Conservation (phyloP, 2,329 filamentous ascomycete species). For the Pseudovirgaria hyperparasitica region DNA sequence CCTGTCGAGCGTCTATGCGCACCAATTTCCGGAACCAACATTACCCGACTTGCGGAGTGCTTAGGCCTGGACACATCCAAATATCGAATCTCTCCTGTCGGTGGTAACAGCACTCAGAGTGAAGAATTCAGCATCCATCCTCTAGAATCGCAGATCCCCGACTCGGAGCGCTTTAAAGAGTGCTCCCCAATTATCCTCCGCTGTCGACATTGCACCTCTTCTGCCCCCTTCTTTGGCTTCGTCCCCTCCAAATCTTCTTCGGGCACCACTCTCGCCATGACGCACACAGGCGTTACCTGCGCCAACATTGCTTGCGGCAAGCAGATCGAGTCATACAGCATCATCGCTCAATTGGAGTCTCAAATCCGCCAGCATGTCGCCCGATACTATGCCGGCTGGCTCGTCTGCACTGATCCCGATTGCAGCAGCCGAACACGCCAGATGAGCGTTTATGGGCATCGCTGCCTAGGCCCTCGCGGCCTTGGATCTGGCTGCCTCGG, state of each 20-base stretch:
- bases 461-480: slow-evolving; percentile 78
- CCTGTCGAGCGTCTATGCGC: slow-evolving; percentile 96
- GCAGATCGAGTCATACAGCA: slow-evolving; percentile 53
- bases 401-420: slow-evolving; percentile 77
- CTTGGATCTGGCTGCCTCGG: slow-evolving; percentile 75
- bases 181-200: slow-evolving; percentile 64
- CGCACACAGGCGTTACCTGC: slow-evolving; percentile 65
- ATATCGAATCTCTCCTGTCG: slow-evolving; percentile 58
- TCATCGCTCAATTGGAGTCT: slow-evolving; percentile 78
- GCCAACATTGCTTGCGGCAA: slow-evolving; percentile 48
- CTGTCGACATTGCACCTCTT: slow-evolving; percentile 67
- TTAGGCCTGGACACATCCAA: slow-evolving; percentile 82
- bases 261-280: slow-evolving; percentile 40
- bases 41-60: slow-evolving; percentile 80
- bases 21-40: slow-evolving; percentile 86
- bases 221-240: slow-evolving; percentile 66
- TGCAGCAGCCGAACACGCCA: slow-evolving; percentile 82
- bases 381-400: slow-evolving; percentile 84
- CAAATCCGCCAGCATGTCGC: slow-evolving; percentile 68
- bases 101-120: slow-evolving; percentile 36
- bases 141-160: slow-evolving; percentile 86
- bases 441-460: slow-evolving; percentile 82
- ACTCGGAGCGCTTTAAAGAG: slow-evolving; percentile 76
- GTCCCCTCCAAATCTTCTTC: slow-evolving; percentile 20
- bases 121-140: slow-evolving; percentile 59